Base-by-base conservation (phyloP, 352 stramenopile genomes). In the Stramenopiles sp. region DNA sequence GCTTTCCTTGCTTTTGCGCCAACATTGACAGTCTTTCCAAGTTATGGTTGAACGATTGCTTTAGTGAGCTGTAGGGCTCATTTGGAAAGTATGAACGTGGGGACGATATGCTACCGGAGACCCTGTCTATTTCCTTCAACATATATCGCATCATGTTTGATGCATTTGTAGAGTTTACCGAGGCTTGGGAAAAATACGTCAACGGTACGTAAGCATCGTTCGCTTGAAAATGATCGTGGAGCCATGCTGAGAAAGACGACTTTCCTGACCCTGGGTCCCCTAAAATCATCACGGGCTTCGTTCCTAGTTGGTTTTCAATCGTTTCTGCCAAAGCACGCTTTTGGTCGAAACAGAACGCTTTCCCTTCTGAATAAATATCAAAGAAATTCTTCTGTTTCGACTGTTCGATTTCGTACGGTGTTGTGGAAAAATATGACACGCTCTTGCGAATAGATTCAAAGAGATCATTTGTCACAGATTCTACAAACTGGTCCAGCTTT, bases 251-350 rank as follows among this genome's bases (percentile, higher is more conserved):
- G 6, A 31, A 6, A 33, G 2, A 6, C 33, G 53, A 71, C 12
- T 33, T 71, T 6, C 53, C 53, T 6, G 53, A 6, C 35, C 35
- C 53, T 6, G 2, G 2, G 35, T 71, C 53, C 2, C 53, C 53
- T 71, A 71, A 6, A 6, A 71, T 71, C 53, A 71, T 71, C 6
- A 6, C 35, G 33, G 53, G 53, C 35, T 71, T 71, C 6, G 6
- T 2, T 6, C 1, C 53, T 4, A 35, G 33, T 6, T 4, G 4
- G 6, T 31, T 33, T 71, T 71, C 53, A 35, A 71, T 35, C 12
- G 33, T 71, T 71, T 6, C 53, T 4, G 35, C 35, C 4, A 71
- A 71, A 6, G 35, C 2, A 71, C 4, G 33, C 2, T 71, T 71
- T 71, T 6, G 53, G 2, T 71, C 53, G 6, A 6, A 6, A 6